These are phyloP conservation scores for Lathyrus oleraceus DNA, from an alignment of 306 rosid species.

Conservation along the genomic window DNA sequence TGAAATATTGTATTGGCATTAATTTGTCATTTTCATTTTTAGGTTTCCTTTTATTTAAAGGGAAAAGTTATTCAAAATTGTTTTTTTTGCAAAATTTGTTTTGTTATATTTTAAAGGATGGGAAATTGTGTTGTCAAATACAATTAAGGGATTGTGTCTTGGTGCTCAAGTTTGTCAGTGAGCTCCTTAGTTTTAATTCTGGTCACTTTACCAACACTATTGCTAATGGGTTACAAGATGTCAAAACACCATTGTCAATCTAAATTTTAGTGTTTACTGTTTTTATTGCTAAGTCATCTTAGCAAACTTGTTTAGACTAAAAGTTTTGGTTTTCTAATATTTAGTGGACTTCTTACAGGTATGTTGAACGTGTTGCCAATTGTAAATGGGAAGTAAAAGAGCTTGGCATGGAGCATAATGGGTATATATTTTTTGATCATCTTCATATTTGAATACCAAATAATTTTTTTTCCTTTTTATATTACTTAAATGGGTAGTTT, in stretches of 20 bases:
- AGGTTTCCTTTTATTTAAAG: slow-evolving; percentile 20
- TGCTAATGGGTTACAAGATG: slow-evolving; percentile 21
- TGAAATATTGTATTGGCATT: slow-evolving; percentile 17
- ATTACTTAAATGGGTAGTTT: neutral
- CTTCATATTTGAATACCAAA: slow-evolving; percentile 26
- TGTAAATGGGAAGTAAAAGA: slow-evolving; percentile 97
- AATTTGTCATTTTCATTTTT: slow-evolving; percentile 18
- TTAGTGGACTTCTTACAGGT: slow-evolving; percentile 51
- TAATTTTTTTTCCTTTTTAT: slow-evolving; percentile 21
- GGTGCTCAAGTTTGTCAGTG: slow-evolving; percentile 14
- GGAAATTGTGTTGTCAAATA: slow-evolving; percentile 13
- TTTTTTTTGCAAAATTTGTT: slow-evolving; percentile 2
- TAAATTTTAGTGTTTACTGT: neutral
- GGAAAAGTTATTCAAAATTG: neutral
- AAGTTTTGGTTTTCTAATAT: slow-evolving; percentile 23
- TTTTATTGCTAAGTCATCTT: slow-evolving; percentile 3
- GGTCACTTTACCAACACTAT: slow-evolving; percentile 9
- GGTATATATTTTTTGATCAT: slow-evolving; percentile 58
- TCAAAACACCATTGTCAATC: slow-evolving; percentile 5
- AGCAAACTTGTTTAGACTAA: neutral
- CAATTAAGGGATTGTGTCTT: slow-evolving; percentile 10
- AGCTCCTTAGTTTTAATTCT: slow-evolving; percentile 16
- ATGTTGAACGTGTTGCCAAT: slow-evolving; percentile 87
- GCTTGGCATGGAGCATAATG: slow-evolving; percentile 96
- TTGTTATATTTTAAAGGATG: slow-evolving; percentile 14